Conservation (phyloP, 306 rosid genomes). For the Cyclanthera cordifolia region DNA sequence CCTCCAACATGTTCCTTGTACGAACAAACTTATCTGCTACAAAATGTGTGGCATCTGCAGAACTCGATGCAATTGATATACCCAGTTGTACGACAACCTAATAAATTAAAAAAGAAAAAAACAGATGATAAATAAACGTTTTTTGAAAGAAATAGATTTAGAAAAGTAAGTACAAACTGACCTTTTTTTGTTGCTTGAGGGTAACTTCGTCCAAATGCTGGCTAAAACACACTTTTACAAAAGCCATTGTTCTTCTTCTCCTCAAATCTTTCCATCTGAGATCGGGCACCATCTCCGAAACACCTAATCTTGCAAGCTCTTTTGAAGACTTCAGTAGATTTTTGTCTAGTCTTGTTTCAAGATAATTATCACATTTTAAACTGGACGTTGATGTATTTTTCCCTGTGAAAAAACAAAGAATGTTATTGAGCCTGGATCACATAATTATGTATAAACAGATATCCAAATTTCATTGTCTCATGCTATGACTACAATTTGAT, state of each 20-base stretch:
- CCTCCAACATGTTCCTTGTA: constrained; percentile 85
- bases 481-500: not conserved
- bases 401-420: constrained; percentile 23
- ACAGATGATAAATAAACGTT: constrained; percentile 15
- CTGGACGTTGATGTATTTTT: constrained; percentile 47
- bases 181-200: constrained; percentile 82
- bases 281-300: constrained; percentile 25
- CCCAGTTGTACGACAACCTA: constrained; percentile 58
- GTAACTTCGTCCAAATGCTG: constrained; percentile 61
- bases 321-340: constrained; percentile 28
- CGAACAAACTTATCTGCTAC: constrained; percentile 84
- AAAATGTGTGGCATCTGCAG: constrained; percentile 82
- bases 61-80: constrained; percentile 53
- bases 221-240: constrained; percentile 67
- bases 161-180: constrained; percentile 12
- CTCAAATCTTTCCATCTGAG: constrained; percentile 59
- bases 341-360: constrained; percentile 30
- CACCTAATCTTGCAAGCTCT: constrained; percentile 55
- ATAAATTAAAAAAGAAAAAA: constrained; percentile 24
- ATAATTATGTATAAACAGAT: not conserved
- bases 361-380: constrained; percentile 59
- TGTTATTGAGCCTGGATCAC: constrained; percentile 19
- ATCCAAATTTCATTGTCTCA: not conserved
- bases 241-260: constrained; percentile 65
- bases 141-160: too few species aligned